Conservation (phyloP, 2,329 filamentous ascomycete genomes). For the Fusarium torulosum region DNA sequence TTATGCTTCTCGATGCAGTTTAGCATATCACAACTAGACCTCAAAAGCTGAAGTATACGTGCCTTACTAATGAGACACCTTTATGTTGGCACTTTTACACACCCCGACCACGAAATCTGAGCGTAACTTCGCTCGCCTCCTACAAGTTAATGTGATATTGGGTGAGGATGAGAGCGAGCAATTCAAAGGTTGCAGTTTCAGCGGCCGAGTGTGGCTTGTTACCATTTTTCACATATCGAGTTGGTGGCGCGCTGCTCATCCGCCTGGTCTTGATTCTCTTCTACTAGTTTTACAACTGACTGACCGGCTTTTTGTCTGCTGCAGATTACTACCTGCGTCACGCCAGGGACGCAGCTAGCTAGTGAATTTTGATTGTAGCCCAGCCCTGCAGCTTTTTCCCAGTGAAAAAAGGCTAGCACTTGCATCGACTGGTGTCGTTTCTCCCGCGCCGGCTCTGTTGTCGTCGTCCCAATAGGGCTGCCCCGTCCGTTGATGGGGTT, state of each 20-base stretch:
- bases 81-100: constrained; percentile 6
- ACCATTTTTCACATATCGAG: constrained; percentile 27
- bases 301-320: constrained; percentile 31
- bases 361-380: constrained; percentile 34
- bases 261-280: constrained; percentile 23
- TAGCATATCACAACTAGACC: constrained; percentile 7
- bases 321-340: constrained; percentile 32
- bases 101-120: constrained; percentile 25
- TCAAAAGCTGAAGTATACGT: constrained; percentile 1
- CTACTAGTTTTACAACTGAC: constrained; percentile 8
- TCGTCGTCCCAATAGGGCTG: constrained; percentile 44
- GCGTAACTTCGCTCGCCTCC: constrained; percentile 30
- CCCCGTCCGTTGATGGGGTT: constrained; percentile 41
- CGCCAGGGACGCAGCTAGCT: constrained; percentile 31
- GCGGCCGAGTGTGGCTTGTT: constrained; percentile 37
- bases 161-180: constrained; percentile 6
- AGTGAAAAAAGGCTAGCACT: constrained; percentile 28
- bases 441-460: constrained; percentile 29
- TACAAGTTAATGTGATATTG: constrained; percentile 29
- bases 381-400: constrained; percentile 38
- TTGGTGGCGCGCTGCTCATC: constrained; percentile 38
- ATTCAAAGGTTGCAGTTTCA: constrained; percentile 24
- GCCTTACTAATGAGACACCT: constrained; percentile 30
- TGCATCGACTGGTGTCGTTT: constrained; percentile 34
- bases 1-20: constrained; percentile 17